These are phyloP conservation scores for Aaosphaeria pasadenensis DNA, from an alignment of 2,329 filamentous ascomycete genomes.

Conservation along the genomic window DNA sequence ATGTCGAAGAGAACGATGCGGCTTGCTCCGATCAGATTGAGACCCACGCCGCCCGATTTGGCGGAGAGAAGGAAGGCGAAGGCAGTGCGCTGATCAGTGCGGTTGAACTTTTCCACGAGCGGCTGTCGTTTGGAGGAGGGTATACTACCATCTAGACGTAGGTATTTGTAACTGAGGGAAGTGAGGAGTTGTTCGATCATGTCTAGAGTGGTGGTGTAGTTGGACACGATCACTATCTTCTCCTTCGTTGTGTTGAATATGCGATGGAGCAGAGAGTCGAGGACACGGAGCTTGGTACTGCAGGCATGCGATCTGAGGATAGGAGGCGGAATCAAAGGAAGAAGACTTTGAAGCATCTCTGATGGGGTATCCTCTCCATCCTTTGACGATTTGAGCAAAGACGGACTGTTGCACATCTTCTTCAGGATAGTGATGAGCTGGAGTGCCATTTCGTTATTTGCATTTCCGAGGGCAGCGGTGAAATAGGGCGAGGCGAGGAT, in stretches of 20 bases:
- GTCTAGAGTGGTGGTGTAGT: conserved; percentile 70
- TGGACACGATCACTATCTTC: conserved; percentile 73
- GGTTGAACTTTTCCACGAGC: conserved; percentile 69
- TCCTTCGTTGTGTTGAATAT: conserved; percentile 61
- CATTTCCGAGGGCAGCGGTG: conserved; percentile 58
- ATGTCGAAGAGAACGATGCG: conserved; percentile 70
- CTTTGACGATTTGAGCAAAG: conserved; percentile 54
- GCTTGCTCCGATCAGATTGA: conserved; percentile 70
- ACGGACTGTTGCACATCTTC: conserved; percentile 71
- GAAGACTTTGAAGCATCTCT: conserved; percentile 40
- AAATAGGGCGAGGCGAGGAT: conserved; percentile 66
- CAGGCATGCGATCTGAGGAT: conserved; percentile 56
- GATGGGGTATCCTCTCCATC: conserved; percentile 47
- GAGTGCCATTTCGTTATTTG: conserved; percentile 54
- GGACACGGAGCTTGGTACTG: conserved; percentile 64
- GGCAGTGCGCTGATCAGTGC: conserved; percentile 50
- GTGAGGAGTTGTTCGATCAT: conserved; percentile 61
- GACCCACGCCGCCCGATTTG: conserved; percentile 66
- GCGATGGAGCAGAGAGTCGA: conserved; percentile 63
- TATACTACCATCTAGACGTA: conserved; percentile 69
- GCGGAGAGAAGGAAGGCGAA: conserved; percentile 72
- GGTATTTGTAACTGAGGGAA: conserved; percentile 58
- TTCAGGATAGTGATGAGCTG: conserved; percentile 71
- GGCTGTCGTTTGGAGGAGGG: conserved; percentile 62
- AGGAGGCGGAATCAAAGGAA: conserved; percentile 55